A percentile compares a stretch with the other conserved stretches of the same genome.
Evolutionary conservation across 495 filamentous ascomycete species (phyloP).

Genomic region (Podospora anserina): DNA sequence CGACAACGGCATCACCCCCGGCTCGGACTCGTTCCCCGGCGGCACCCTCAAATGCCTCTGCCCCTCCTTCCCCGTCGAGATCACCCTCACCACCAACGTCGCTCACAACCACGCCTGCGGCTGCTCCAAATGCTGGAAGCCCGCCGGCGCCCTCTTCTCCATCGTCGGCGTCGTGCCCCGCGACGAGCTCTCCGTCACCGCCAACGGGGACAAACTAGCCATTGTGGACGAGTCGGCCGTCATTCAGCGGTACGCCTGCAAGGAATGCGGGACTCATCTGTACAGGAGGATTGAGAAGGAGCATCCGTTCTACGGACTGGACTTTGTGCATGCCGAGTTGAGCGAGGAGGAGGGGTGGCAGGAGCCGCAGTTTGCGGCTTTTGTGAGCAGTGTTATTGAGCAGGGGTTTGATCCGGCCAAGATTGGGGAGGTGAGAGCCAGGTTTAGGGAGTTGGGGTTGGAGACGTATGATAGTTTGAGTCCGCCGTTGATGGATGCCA

Average conservation of each 20-base stretch:
- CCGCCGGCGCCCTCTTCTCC: conserved; percentile 55
- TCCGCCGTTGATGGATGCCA: conserved; percentile 56
- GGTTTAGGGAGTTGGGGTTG: conserved; percentile 48
- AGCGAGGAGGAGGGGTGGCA: conserved; percentile 57
- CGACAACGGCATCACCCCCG: conserved; percentile 52
- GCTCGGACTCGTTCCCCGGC: conserved; percentile 47
- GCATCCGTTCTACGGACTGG: conserved; percentile 60
- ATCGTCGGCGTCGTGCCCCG: conserved; percentile 54
- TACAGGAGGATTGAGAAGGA: conserved; percentile 59
- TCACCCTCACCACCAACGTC: conserved; percentile 51
- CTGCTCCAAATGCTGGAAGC: conserved; percentile 66
- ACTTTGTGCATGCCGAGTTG: conserved; percentile 60
- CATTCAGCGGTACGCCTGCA: conserved; percentile 59
- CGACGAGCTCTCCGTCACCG: conserved; percentile 46
- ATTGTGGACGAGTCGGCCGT: conserved; percentile 50
- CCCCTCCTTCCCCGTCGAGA: conserved; percentile 46
- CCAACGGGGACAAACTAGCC: conserved; percentile 51
- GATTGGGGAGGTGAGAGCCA: conserved; percentile 50
- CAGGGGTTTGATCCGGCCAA: conserved; percentile 53
- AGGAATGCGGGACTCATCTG: conserved; percentile 53
- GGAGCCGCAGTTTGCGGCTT: conserved; percentile 61
- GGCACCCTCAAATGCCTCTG: conserved; percentile 57
- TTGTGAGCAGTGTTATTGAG: conserved; percentile 60
- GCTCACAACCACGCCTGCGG: conserved; percentile 65
- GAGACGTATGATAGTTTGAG: conserved; percentile 56